These are phyloP conservation scores for Sechiopsis laciniata DNA, from an alignment of 306 rosid species.

Conservation along the genomic window DNA sequence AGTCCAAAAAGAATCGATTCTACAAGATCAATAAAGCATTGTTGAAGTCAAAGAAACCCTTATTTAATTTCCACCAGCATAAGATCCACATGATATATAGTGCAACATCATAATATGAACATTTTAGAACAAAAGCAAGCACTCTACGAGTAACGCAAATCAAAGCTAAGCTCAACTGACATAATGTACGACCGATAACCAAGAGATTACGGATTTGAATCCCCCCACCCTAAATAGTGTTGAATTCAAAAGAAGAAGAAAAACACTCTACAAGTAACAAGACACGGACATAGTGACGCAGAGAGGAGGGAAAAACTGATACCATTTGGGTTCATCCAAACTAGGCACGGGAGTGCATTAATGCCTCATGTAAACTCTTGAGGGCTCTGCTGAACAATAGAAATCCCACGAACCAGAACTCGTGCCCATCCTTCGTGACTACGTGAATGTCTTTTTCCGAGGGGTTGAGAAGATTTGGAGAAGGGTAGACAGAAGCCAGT, in stretches of 20 bases:
- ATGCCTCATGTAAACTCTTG: constrained; percentile 41
- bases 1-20: not conserved
- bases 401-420: constrained; percentile 69
- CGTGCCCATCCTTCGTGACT: constrained; percentile 52
- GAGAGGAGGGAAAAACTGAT: not conserved
- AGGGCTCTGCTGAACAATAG: constrained; percentile 61
- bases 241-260: not conserved
- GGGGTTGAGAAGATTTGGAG: constrained; percentile 46
- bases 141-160: not conserved
- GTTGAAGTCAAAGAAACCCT: not conserved
- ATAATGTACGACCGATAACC: no score
- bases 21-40: not conserved
- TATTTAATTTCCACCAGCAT: not conserved
- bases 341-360: constrained; percentile 19
- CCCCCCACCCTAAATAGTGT: no score
- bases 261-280: not conserved
- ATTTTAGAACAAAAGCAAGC: not conserved
- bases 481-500: constrained; percentile 39
- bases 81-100: not conserved
- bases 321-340: not conserved
- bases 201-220: no score
- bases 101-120: not conserved
- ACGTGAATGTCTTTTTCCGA: constrained; percentile 45
- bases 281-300: not conserved
- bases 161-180: no score